A percentile compares a stretch with the other conserved stretches of the same genome.
phyloP scores from a whole-genome alignment of 2,329 filamentous ascomycete genomes.

The Mycosphaerelloides madeirae region DNA sequence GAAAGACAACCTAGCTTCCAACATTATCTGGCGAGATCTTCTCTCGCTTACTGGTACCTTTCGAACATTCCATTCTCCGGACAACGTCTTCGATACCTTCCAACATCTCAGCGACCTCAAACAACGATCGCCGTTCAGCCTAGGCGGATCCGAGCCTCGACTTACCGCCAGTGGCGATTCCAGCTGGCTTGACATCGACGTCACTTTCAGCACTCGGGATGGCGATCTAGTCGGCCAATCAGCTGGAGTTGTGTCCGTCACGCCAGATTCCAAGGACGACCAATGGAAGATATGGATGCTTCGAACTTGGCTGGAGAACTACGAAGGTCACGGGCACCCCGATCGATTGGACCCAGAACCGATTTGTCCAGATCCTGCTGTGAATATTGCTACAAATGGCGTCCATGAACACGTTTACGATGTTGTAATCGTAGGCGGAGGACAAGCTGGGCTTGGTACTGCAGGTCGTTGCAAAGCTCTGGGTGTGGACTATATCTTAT shows the following conservation, averaged over 20 bases:
- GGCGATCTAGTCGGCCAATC: constrained; percentile 24
- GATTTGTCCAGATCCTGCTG: not conserved
- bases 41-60: constrained; percentile 54
- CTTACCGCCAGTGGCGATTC: constrained; percentile 25
- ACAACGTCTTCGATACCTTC: constrained; percentile 38
- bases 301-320: constrained; percentile 34
- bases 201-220: constrained; percentile 29
- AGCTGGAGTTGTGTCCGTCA: constrained; percentile 33
- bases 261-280: constrained; percentile 25
- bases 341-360: constrained; percentile 27
- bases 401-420: constrained; percentile 23
- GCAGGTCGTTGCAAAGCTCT: constrained; percentile 44
- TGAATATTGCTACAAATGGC: constrained; percentile 14
- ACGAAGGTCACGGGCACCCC: constrained; percentile 33
- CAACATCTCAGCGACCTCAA: constrained; percentile 30
- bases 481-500: constrained; percentile 39
- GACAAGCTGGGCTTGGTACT: constrained; percentile 42
- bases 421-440: constrained; percentile 37
- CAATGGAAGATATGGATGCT: constrained; percentile 40
- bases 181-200: constrained; percentile 25
- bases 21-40: constrained; percentile 51
- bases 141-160: constrained; percentile 15
- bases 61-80: constrained; percentile 48
- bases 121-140: constrained; percentile 28
- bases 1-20: constrained; percentile 9